Evolutionary conservation across 2,329 filamentous ascomycete genomes (phyloP), one percentile per base, ranked within the genome.

Genomic region (Talaromyces sp.): DNA sequence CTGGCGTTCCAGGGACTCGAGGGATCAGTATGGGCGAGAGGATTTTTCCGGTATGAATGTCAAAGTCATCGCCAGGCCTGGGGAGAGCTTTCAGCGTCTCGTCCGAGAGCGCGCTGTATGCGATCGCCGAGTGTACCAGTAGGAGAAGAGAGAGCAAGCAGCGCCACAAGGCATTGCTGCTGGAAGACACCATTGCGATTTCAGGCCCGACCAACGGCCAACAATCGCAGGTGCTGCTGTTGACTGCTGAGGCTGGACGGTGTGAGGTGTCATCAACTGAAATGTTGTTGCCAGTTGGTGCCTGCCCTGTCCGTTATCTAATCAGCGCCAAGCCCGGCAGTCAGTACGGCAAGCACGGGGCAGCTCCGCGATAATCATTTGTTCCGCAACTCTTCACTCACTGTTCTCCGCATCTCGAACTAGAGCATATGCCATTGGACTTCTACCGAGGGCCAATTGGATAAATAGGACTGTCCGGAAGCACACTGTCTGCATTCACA

Each of bases 1-100:
- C 92, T 1, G 87, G 81, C 0, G 92, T 96, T 17, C 92, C 94
- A 7, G 94, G 90, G 0, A 99, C 92, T 62, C 94, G 89, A 1
- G 94, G 88, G 56, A 89, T 86, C 58, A 99, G 81, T 68, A 99
- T 92, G 1, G 93, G 94, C 3, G 93, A 84, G 32, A 99, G 84
- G 19, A 99, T 82, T 3, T 84, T 79, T 66, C 92, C 91, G 35
- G 80, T 83, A 62, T 88, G 76, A 66, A 94, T 90, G 75, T 96
- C 85, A 72, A 97, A 93, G 74, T 91, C 89, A 60, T 81, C 76
- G 62, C 85, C 87, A 1, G 87, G 87, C n/a, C 83, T 83, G 12
- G 91, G 90, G 17, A 99, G 83, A 57, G 79, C 80, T 64, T 81
- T 83, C 50, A 97, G 81, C 35, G 89, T 88, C 60, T 85, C 83